Evolutionary conservation across 805 yeast genomes (phyloP).

Genomic region (Ogataea zsoltii): DNA sequence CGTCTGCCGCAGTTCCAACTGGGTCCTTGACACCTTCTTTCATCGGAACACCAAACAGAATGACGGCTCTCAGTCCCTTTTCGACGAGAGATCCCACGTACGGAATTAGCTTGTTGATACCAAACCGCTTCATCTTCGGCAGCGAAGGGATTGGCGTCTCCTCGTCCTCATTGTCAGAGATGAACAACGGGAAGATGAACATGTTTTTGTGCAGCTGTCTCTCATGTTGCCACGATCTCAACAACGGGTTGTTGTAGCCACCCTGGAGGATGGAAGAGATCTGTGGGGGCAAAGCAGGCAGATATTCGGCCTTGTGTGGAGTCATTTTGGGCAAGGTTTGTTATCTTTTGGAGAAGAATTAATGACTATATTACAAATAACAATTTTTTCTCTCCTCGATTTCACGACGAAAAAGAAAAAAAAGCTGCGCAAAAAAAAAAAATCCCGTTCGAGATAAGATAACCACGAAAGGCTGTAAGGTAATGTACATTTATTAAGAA

Average conservation of each 20-base stretch:
- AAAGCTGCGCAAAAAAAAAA: background rate
- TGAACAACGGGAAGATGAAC: conserved; percentile 91
- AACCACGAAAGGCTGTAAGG: background rate
- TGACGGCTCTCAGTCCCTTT: conserved; percentile 84
- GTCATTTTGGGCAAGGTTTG: conserved; percentile 3
- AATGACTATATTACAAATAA: background rate
- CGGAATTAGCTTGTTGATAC: conserved; percentile 74
- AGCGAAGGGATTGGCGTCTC: conserved; percentile 71
- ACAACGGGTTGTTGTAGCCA: conserved; percentile 88
- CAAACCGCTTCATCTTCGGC: conserved; percentile 88
- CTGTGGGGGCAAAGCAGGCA: conserved; percentile 55
- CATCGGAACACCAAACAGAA: conserved; percentile 89
- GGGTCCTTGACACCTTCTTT: conserved; percentile 75
- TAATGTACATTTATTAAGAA: background rate
- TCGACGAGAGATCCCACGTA: conserved; percentile 67
- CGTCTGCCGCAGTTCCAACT: conserved; percentile 88
- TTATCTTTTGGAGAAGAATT: too few species aligned
- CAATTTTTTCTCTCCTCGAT: background rate
- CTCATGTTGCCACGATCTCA: conserved; percentile 90
- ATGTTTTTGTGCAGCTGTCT: conserved; percentile 80
- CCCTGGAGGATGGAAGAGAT: conserved; percentile 85
- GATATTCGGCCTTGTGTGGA: conserved; percentile 67
- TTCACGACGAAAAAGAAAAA: background rate
- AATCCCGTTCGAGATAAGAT: background rate
- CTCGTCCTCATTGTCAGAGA: conserved; percentile 79